A percentile compares a stretch with the other conserved stretches of the same genome.
These are phyloP conservation scores for Heimioporus sp. DNA, from an alignment of 768 basidiomycete genomes.

Conservation along the genomic window DNA sequence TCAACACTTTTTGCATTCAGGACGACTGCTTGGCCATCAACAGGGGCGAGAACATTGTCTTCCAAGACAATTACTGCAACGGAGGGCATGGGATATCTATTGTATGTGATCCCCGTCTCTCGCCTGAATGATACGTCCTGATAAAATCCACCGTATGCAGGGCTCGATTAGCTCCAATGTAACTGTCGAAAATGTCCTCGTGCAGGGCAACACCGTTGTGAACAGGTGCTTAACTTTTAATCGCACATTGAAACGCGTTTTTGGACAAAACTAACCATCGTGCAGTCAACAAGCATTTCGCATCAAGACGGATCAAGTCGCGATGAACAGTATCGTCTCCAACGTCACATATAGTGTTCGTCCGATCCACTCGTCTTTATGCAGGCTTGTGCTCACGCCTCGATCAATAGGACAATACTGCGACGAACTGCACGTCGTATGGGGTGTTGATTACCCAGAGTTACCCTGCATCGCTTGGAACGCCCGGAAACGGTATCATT, in stretches of 20 bases:
- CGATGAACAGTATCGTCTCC: conserved; percentile 46
- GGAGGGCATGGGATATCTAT: conserved; percentile 68
- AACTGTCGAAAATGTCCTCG: conserved; percentile 45
- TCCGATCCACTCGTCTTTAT: conserved; percentile 2
- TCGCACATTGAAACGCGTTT: no score
- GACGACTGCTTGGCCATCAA: conserved; percentile 66
- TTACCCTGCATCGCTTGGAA: conserved; percentile 52
- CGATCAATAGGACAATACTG: conserved; percentile 48
- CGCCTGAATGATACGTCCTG: neutral
- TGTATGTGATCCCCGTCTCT: conserved; percentile 12
- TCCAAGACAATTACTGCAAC: conserved; percentile 43
- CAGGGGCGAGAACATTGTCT: conserved; percentile 18
- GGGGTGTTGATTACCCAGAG: conserved; percentile 65
- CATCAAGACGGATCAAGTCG: conserved; percentile 53
- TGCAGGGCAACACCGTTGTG: conserved; percentile 52
- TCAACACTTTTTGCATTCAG: conserved; percentile 17
- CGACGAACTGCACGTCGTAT: conserved; percentile 44
- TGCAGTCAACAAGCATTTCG: conserved; percentile 47
- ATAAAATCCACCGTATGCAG: conserved; percentile 24
- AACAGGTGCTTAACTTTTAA: conserved; percentile 40
- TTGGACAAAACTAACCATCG: conserved; percentile 25
- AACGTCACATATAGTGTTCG: conserved; percentile 48
- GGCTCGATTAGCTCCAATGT: conserved; percentile 52
- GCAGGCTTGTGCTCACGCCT: neutral
- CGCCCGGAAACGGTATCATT: conserved; percentile 54